Evolutionary conservation across 192 early-diverging fungal species (phyloP), one percentile per base, ranked within the genome.

Genomic region (Gamsiella multidivaricata): DNA sequence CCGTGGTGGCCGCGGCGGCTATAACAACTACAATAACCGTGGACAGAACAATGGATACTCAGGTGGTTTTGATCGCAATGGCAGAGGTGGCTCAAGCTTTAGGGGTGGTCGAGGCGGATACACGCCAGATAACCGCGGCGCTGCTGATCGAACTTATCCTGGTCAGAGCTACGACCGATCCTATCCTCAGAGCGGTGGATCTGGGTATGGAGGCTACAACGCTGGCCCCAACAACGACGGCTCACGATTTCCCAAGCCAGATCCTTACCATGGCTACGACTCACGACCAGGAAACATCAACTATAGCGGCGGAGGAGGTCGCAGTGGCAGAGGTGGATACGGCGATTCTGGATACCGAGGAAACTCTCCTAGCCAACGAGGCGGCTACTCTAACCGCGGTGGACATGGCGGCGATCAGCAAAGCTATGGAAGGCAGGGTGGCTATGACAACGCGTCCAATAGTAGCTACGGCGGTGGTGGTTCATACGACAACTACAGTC

Each of bases 51-150:
- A 79, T 50, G 75, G 66, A 39, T 46, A 78, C 23, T 49, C 51
- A 33, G 67, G 67, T 37, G 53, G 73, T 37, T 72, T 36, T 42
- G 71, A 72, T 32, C 57, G 70, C 46, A 71, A 81, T 61, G 52
- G 47, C 47, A 46, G 63, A 29, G 69, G 74, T 7, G 68, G 63
- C 45, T 72, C 69, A 17, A 65, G n/a, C 31, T 57, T 36, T 46
- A 53, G 62, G 36, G 53, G 71, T 51, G 69, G 69, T 32, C 65
- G 68, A 18, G 65, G 69, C 33, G 70, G 69, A 14, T 73, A 34
- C 45, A 69, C 47, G 2, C 54, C 74, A 22, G 71, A 81, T 0
- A 80, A 84, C 60, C 69, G 80, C 33, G 80, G 80, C 41, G 54
- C 58, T 0, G 25, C 63, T 12, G 65, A 75, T 36, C 25, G 68